A percentile compares a stretch with the other conserved stretches of the same genome.
Evolutionary conservation across 2,329 filamentous ascomycete genomes (phyloP).

Genomic region (Sphaerostilbella broomeana): DNA sequence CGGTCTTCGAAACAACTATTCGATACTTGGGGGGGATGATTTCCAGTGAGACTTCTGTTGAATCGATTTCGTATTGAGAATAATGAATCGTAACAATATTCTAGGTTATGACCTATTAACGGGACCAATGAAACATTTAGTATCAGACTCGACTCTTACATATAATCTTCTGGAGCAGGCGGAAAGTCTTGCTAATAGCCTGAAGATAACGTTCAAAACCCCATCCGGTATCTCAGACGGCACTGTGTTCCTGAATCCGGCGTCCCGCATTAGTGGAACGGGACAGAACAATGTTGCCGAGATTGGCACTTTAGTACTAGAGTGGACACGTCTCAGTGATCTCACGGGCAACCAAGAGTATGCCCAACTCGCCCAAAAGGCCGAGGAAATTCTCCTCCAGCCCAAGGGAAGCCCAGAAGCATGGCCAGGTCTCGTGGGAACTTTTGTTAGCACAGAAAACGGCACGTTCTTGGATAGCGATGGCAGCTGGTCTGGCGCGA

Average conservation of each 20-base stretch:
- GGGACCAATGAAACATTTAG: slow-evolving; percentile 53
- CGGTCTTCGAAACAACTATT: slow-evolving; percentile 86
- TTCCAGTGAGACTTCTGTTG: slow-evolving; percentile 45
- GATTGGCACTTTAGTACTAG: slow-evolving; percentile 70
- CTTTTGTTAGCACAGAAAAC: slow-evolving; percentile 54
- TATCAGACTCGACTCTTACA: slow-evolving; percentile 39
- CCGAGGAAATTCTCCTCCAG: slow-evolving; percentile 61
- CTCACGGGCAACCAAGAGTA: slow-evolving; percentile 63
- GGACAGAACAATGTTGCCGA: slow-evolving; percentile 66
- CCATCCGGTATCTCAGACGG: slow-evolving; percentile 69
- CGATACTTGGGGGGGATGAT: slow-evolving; percentile 77
- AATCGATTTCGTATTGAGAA: too few species aligned
- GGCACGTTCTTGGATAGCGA: slow-evolving; percentile 60
- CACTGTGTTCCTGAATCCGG: slow-evolving; percentile 52
- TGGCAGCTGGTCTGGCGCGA: slow-evolving; percentile 72
- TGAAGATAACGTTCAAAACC: slow-evolving; percentile 74
- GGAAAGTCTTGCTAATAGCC: slow-evolving; percentile 59
- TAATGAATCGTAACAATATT: neutral
- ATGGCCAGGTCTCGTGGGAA: slow-evolving; percentile 71
- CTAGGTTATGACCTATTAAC: slow-evolving; percentile 63
- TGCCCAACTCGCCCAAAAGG: slow-evolving; percentile 57
- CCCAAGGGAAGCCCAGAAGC: slow-evolving; percentile 57
- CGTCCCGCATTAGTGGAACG: slow-evolving; percentile 40
- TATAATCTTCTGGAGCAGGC: slow-evolving; percentile 61
- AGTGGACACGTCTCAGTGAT: slow-evolving; percentile 78